phyloP scores from a whole-genome alignment of 257 asterid genomes.

The Primulina eburnea region DNA sequence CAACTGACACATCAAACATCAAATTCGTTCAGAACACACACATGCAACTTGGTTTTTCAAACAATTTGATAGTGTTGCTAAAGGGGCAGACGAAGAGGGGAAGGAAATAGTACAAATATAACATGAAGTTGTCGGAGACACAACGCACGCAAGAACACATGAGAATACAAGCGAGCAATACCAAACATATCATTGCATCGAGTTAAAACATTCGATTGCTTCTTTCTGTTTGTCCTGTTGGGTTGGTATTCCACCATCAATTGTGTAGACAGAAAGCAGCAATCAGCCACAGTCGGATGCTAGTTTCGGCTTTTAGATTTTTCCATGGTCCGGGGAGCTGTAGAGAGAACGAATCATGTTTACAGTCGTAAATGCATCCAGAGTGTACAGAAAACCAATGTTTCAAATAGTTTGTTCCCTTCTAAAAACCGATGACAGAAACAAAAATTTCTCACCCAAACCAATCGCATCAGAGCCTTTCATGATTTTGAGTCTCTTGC shows the following conservation, averaged over 20 bases:
- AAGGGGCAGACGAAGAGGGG: background rate
- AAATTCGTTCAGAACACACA: background rate
- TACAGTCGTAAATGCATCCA: background rate
- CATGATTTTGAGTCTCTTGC: conserved; percentile 78
- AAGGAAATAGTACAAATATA: conserved; percentile 7
- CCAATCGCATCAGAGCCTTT: conserved; percentile 81
- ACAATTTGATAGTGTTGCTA: background rate
- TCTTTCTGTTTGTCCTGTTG: background rate
- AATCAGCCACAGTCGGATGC: conserved; percentile 9
- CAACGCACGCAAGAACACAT: conserved; percentile 9
- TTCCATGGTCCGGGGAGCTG: conserved; percentile 63
- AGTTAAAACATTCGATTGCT: background rate
- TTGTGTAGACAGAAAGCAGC: conserved; percentile 16
- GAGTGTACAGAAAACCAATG: background rate
- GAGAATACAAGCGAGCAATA: background rate
- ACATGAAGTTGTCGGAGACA: background rate
- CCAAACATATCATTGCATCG: background rate
- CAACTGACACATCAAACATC: background rate
- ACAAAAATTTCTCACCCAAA: conserved; percentile 42
- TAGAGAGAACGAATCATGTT: conserved; percentile 5
- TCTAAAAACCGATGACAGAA: background rate
- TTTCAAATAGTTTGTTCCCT: background rate
- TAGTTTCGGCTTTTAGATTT: conserved; percentile 41
- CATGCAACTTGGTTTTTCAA: background rate
- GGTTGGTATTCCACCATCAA: background rate